These are phyloP conservation scores for Passiflora organensis DNA, from an alignment of 345 rosid genomes.

Conservation along the genomic window DNA sequence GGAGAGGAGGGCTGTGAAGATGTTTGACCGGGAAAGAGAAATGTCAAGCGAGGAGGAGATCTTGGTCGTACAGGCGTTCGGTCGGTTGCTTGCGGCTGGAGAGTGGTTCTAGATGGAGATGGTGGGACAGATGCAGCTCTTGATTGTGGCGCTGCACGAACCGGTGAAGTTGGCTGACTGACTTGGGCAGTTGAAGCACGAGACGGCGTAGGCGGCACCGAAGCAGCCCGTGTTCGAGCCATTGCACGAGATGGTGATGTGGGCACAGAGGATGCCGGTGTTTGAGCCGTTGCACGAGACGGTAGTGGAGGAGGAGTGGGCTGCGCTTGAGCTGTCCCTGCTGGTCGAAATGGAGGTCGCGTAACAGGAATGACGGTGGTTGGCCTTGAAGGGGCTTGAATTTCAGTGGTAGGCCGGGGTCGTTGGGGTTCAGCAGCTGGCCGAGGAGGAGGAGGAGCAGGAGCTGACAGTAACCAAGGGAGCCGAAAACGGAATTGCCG, in stretches of 20 bases:
- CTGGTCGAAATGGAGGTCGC: slow-evolving; percentile 42
- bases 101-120: slow-evolving; percentile 6
- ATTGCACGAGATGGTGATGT: slow-evolving; percentile 25
- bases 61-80: slow-evolving; percentile 19
- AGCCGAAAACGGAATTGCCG: slow-evolving; percentile 51
- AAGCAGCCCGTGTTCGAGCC: slow-evolving; percentile 8
- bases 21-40: slow-evolving; percentile 23
- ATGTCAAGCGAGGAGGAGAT: slow-evolving; percentile 18
- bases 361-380: slow-evolving; percentile 6
- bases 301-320: slow-evolving; percentile 18
- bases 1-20: slow-evolving; percentile 26
- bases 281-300: slow-evolving; percentile 8
- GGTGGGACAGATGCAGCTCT: slow-evolving; percentile 18
- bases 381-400: slow-evolving; percentile 21
- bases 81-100: slow-evolving; percentile 18
- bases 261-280: slow-evolving; percentile 12
- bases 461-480: too few species aligned
- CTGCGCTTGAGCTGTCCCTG: slow-evolving; percentile 31
- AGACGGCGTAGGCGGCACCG: slow-evolving; percentile 22
- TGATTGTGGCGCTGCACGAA: slow-evolving; percentile 26
- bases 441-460: slow-evolving; percentile 9
- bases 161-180: slow-evolving; percentile 12
- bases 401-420: slow-evolving; percentile 24
- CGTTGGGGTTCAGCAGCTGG: slow-evolving; percentile 13
- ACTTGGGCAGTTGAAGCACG: slow-evolving; percentile 8